Evolutionary conservation across 352 stramenopile species (phyloP).

Genomic region (Nothophytophthora sp.): DNA sequence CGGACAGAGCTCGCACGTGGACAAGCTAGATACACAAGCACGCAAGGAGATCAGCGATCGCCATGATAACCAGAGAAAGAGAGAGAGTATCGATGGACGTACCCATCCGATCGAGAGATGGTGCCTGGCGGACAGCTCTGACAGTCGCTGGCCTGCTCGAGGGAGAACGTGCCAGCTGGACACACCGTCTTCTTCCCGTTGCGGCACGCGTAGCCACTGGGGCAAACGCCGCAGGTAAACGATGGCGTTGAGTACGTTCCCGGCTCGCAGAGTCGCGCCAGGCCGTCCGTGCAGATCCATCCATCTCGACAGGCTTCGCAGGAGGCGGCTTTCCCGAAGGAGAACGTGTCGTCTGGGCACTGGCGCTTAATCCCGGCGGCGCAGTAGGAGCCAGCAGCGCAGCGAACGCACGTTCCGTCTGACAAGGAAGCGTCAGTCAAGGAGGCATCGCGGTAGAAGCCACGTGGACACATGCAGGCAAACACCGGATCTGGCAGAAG

Average conservation of each 20-base stretch:
- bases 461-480: slow-evolving; percentile 55
- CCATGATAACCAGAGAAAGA: no score
- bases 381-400: slow-evolving; percentile 61
- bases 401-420: slow-evolving; percentile 41
- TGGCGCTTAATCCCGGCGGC: slow-evolving; percentile 48
- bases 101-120: slow-evolving; percentile 46
- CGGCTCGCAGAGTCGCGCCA: slow-evolving; percentile 49
- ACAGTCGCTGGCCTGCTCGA: slow-evolving; percentile 41
- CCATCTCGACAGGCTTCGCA: slow-evolving; percentile 60
- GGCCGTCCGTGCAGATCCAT: slow-evolving; percentile 62
- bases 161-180: slow-evolving; percentile 46
- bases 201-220: slow-evolving; percentile 51
- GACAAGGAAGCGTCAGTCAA: slow-evolving; percentile 2
- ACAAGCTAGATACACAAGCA: slow-evolving; percentile 23
- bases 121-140: slow-evolving; percentile 59
- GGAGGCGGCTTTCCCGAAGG: slow-evolving; percentile 51
- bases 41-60: slow-evolving; percentile 4
- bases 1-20: slow-evolving; percentile 41
- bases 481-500: slow-evolving; percentile 57
- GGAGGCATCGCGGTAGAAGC: slow-evolving; percentile 46
- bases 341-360: slow-evolving; percentile 52
- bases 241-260: slow-evolving; percentile 50
- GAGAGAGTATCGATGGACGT: no score
- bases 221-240: slow-evolving; percentile 43
- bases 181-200: slow-evolving; percentile 56